Evolutionary conservation across 148 eudicot genomes (phyloP), one percentile per base, ranked within the genome.

Genomic region (Rheum nobile): DNA sequence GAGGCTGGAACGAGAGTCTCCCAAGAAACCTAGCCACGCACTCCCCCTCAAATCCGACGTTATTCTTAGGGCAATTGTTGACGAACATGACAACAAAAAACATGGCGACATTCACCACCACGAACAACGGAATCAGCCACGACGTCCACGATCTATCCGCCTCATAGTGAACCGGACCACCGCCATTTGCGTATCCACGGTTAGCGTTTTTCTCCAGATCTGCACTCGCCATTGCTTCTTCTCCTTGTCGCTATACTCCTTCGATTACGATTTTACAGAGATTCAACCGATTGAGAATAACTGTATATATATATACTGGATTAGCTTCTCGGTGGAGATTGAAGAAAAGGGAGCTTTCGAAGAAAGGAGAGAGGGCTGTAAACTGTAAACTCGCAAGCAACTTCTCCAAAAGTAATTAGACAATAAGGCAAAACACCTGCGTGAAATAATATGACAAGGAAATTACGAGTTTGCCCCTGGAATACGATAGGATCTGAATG

Each of bases 101-200:
- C 84, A 88, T 78, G 4, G 81, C 89, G 42, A 91, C 85, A 85
- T 92, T 91, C 4, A 88, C 91, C 1, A 88, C 88, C 1, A 92
- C 92, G 42, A 95, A 87, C 90, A 90, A 78, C 0, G 99, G 97
- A 32, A 95, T 91, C 59, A 95, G 79, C 99, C 99, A 95, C 0
- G 97, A 80, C 3, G 93, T 95, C 99, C 99, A 90, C 61, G 83
- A 80, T 19, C 86, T 86, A 7, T 88, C 91, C 4, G 82, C 46
- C 26, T 81, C 84, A 2, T 74, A 41, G 35, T 80, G 50, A 19
- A 52, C 63, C 17, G 28, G 46, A 42, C 48, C 47, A 41, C 72
- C 47, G 4, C 47, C 72, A 26, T 21, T 35, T 9, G 43, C 31
- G 48, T 70, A 38, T 3, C 31, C 50, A 0, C 50, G 50, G 29